These are phyloP conservation scores for Pholiota molesta DNA, from an alignment of 768 basidiomycete genomes.

Conservation along the genomic window DNA sequence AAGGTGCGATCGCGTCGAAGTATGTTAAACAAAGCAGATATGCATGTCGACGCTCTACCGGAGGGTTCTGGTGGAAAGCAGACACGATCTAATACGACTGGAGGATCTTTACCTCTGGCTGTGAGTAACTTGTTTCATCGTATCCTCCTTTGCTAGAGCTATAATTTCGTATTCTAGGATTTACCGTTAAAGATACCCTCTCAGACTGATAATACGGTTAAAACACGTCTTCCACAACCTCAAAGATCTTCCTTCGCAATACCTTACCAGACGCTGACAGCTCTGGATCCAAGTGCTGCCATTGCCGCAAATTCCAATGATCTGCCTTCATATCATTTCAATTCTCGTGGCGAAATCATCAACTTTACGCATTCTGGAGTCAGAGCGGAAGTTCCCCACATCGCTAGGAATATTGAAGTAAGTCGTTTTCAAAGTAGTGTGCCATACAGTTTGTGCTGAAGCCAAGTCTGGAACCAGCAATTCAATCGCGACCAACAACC, in stretches of 20 bases:
- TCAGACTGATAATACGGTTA: background rate
- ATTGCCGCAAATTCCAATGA: background rate
- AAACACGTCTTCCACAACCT: background rate
- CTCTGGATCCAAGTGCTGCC: background rate
- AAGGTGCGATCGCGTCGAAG: constrained; percentile 6
- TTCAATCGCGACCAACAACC: background rate
- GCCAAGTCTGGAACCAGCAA: background rate
- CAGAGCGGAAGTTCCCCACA: background rate
- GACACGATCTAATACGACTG: background rate
- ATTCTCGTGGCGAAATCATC: constrained; percentile 20
- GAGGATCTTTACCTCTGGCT: background rate
- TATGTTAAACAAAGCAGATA: background rate
- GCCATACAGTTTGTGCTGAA: background rate
- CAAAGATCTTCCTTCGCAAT: constrained; percentile 2
- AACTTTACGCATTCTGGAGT: background rate
- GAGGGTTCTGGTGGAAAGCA: background rate
- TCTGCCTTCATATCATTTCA: constrained; percentile 15
- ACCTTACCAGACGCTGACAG: background rate
- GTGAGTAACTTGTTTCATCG: background rate
- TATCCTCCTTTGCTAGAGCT: background rate
- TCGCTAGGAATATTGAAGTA: background rate
- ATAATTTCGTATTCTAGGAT: background rate
- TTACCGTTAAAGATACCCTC: background rate
- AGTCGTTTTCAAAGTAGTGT: background rate
- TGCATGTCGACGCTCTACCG: background rate